phyloP scores from a whole-genome alignment of 2,329 filamentous ascomycete species.

The Botrytis fabae region DNA sequence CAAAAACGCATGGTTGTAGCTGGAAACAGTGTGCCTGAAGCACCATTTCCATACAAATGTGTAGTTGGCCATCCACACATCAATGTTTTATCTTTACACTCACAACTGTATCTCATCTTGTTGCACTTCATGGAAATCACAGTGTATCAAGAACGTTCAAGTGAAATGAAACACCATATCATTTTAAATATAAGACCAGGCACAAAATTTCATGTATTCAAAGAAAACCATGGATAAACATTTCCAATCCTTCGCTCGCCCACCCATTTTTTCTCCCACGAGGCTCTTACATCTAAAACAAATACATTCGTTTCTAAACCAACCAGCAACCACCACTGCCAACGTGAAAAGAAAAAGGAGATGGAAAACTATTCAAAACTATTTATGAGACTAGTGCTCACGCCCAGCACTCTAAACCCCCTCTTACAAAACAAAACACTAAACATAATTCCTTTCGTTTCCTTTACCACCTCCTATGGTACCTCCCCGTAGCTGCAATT shows the following conservation, averaged over 20 bases:
- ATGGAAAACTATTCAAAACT: conserved; percentile 3
- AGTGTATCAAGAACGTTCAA: neutral
- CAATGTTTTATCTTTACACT: neutral
- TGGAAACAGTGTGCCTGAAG: too few relatives aligned
- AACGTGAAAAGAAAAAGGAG: neutral
- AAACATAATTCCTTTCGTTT: neutral
- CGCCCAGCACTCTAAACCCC: neutral
- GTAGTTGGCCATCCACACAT: neutral
- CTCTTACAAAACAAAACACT: neutral
- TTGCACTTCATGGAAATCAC: neutral
- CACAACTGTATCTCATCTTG: neutral
- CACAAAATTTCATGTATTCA: conserved; percentile 3
- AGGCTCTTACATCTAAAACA: neutral
- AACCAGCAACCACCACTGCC: neutral
- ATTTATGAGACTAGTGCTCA: conserved; percentile 4
- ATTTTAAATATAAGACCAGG: conserved; percentile 3
- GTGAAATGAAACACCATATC: neutral
- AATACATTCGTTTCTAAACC: neutral
- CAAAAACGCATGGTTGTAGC: too few relatives aligned
- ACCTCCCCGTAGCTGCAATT: neutral
- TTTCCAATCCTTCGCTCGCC: neutral
- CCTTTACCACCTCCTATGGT: neutral
- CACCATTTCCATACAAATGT: neutral
- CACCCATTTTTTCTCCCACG: neutral
- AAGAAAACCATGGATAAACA: conserved; percentile 6